Base-by-base conservation (phyloP, 2,329 filamentous ascomycete species). In the Ascochyta lentis region DNA sequence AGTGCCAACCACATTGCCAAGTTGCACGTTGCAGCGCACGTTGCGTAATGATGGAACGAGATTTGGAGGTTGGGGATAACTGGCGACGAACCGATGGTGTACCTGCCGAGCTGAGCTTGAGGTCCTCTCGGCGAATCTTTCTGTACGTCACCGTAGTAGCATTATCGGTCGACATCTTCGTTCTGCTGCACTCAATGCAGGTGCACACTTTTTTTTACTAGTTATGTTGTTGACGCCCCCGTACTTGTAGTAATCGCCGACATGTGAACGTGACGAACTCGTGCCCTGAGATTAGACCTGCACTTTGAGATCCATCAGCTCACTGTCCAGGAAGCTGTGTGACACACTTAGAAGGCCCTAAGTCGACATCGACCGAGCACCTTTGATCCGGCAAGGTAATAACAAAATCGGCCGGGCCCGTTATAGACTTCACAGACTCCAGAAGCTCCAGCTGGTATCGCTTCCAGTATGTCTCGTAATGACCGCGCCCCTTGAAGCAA, bases 311-410 rank as follows among this genome's bases (percentile, higher is more conserved):
- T 29, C 16, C 24, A 27, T 27, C 10, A 19, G 24, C 13, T 42
- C 13, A 33, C 12, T 53, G 33, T 40, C 27, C 42, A 16, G 64
- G 59, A 23, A 59, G 40, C 22, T 49, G 23, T 6, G 65, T 58
- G 10, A 54, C 13, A 27, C 61, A 63, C 22, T 43, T 55, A 4
- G 64, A 64, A 4, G 51, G 26, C 12, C 59, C 59, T 23, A 60
- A 6, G 15, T 65, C 56, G 3, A 63, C 24, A 23, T 51, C 45
- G 1, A 51, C 59, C 6, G 58, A 57, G 33, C 60, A 63, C 31
- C 47, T 50, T 37, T 47, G 59, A 40, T 56, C 54, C 8, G 66
- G 64, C 43, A 69, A 56, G 15, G 48, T 54, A 10, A 69, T 29
- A 12, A 63, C 50, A 39, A 68, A 69, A 12, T 56, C 41, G 6